Conservation (phyloP, 805 yeast species). For the Vanderwaltozyma yarrowii region DNA sequence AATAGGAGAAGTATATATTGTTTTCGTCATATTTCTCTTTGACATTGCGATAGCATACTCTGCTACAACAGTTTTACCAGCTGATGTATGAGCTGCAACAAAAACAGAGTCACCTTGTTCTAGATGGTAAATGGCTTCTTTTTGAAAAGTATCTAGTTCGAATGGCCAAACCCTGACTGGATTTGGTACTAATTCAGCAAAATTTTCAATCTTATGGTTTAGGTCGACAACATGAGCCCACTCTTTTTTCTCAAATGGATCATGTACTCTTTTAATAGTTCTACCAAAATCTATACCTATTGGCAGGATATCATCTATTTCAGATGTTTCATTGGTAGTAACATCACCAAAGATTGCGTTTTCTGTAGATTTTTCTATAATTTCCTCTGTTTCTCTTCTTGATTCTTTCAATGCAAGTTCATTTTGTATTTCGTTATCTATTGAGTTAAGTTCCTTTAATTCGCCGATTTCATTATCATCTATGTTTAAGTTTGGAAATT, state of each 20-base stretch:
- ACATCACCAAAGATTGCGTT: constrained; percentile 6
- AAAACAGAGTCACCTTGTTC: constrained; percentile 98
- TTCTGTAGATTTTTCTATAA: constrained; percentile 1
- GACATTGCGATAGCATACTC: constrained; percentile 99
- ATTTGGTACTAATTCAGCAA: constrained; percentile 78
- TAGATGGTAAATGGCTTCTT: constrained; percentile 91
- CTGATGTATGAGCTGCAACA: constrained; percentile 98
- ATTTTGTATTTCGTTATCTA: constrained; percentile 28
- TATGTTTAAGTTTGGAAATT: constrained; percentile 5
- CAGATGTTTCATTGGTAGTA: constrained; percentile 13
- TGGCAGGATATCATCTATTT: constrained; percentile 41
- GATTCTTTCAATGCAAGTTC: constrained; percentile 32
- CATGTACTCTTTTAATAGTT: constrained; percentile 14
- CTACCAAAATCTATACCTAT: constrained; percentile 40
- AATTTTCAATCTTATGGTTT: constrained; percentile 72
- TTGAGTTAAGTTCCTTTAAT: constrained; percentile 16
- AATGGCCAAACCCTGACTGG: constrained; percentile 95
- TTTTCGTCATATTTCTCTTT: constrained; percentile 87
- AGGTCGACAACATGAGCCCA: constrained; percentile 97
- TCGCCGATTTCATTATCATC: constrained; percentile 15
- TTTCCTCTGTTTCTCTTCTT: constrained; percentile 12
- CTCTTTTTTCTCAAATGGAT: constrained; percentile 35
- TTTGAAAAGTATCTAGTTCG: constrained; percentile 88
- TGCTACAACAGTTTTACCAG: constrained; percentile 97
- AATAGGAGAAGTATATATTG: constrained; percentile 93